Conservation (phyloP, 208 protist species). For the Sergeia podlipaevii region DNA sequence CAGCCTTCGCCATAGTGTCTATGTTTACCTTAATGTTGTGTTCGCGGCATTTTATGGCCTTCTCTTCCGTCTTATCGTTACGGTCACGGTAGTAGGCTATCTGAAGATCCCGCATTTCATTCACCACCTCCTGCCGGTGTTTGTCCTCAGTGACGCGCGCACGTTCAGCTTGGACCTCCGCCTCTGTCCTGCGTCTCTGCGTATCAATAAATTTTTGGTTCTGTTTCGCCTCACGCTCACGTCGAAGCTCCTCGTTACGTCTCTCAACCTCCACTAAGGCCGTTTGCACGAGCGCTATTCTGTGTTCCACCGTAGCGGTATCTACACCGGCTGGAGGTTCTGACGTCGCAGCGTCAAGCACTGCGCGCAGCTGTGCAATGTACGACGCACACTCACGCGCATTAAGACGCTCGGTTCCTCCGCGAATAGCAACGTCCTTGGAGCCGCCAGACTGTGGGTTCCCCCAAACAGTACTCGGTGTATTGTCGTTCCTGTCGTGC, state of each 20-base stretch:
- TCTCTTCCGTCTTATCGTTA: constrained; percentile 38
- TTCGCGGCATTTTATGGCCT: constrained; percentile 32
- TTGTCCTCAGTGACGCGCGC: constrained; percentile 41
- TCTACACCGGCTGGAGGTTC: constrained; percentile 49
- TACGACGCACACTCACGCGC: constrained; percentile 36
- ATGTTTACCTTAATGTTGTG: constrained; percentile 33
- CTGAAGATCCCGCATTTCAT: constrained; percentile 40
- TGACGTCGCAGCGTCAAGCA: constrained; percentile 51
- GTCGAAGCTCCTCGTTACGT: constrained; percentile 25
- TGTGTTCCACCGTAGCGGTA: constrained; percentile 41
- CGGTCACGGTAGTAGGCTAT: constrained; percentile 46
- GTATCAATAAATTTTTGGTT: constrained; percentile 28
- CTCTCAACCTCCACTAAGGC: constrained; percentile 54
- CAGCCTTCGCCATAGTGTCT: constrained; percentile 32
- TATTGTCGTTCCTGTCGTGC: too few relatives aligned
- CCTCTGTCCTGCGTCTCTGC: constrained; percentile 30
- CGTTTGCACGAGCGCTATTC: constrained; percentile 51
- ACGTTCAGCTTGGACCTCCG: constrained; percentile 25
- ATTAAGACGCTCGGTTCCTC: not conserved
- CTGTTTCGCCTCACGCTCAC: constrained; percentile 24
- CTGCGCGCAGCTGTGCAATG: constrained; percentile 49
- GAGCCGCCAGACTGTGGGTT: too few relatives aligned
- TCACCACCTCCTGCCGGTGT: constrained; percentile 30
- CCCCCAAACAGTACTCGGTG: too few relatives aligned
- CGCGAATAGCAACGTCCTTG: too few relatives aligned